These are phyloP conservation scores for Leccinum sublutescens DNA, from an alignment of 768 basidiomycete genomes.

Conservation along the genomic window DNA sequence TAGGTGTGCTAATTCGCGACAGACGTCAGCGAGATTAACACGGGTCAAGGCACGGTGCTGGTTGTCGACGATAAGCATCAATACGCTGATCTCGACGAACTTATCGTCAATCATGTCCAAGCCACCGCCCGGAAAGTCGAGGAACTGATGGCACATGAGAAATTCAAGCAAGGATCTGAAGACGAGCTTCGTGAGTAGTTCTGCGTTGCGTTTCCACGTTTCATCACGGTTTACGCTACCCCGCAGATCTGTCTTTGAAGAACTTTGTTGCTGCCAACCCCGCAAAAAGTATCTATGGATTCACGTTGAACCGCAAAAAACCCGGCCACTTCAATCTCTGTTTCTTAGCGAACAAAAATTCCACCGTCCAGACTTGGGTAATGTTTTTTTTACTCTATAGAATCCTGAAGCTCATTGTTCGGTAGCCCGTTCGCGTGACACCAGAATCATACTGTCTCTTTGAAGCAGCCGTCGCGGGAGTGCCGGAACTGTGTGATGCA, in stretches of 20 bases:
- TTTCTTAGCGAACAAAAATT: constrained; percentile 90
- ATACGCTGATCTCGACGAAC: constrained; percentile 93
- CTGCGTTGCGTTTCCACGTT: not conserved
- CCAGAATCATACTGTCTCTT: constrained; percentile 90
- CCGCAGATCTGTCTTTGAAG: constrained; percentile 77
- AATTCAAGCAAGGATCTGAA: constrained; percentile 86
- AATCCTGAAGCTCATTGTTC: constrained; percentile 3
- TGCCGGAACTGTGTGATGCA: constrained; percentile 92
- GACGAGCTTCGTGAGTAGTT: constrained; percentile 83
- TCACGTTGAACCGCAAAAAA: constrained; percentile 82
- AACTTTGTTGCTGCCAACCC: constrained; percentile 93
- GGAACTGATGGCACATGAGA: constrained; percentile 93
- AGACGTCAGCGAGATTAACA: constrained; percentile 85
- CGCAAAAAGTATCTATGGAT: constrained; percentile 93
- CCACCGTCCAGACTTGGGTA: constrained; percentile 91
- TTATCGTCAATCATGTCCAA: constrained; percentile 96
- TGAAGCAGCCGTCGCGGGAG: constrained; percentile 86
- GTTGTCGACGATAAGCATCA: constrained; percentile 74
- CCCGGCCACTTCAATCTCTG: constrained; percentile 93
- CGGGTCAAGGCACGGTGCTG: constrained; percentile 66
- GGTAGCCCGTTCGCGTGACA: constrained; percentile 79
- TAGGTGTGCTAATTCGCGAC: constrained; percentile 7
- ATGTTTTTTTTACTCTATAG: not conserved
- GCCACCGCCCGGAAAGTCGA: constrained; percentile 91
- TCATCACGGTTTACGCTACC: not conserved